Base-by-base conservation (phyloP, 2,329 filamentous ascomycete species). In the Arthrobotrys megalospora region DNA sequence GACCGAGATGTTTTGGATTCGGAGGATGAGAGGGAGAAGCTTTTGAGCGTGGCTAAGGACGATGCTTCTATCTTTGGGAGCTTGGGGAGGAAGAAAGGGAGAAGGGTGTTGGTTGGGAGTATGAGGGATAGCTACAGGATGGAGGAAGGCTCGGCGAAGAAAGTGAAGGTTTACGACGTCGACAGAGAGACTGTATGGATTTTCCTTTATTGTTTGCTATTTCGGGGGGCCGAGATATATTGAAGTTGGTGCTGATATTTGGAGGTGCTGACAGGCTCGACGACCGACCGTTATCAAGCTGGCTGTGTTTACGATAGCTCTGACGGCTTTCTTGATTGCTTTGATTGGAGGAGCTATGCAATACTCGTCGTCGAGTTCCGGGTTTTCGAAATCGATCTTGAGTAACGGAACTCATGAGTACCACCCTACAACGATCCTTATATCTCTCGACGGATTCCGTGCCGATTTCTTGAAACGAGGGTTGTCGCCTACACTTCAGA, bases 401-500 rank as follows among this genome's bases (percentile, higher is more conserved):
- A 90, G 87, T 14, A 99, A 99, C 83, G 96, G 96, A 67, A 97
- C 94, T 0, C 92, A 94, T 1, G 86, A 93, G 3, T 99, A 98
- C 83, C 91, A 90, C 8, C 94, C 94, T 0, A 99, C 96, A 0
- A 97, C 96, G 1, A 92, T 99, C 76, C 87, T 98, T 67, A 92
- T 99, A 83, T 97, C 94, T 53, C 88, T 99, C 16, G 96, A 99
- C 84, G 96, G 96, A 2, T 98, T 99, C 86, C 91, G 96, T 14
- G 95, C 96, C 19, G 96, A 98, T 83, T 98, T 97, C 82, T 86
- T 99, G 47, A 89, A 92, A 80, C 90, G 94, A 12, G 91, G 91
- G 0, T 85, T 98, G 36, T 97, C 95, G 0, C 96, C 95, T 0
- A 90, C 91, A 1, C 86, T 99, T 7, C 93, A 90, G 81, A 88